Evolutionary conservation across 1,284 basidiomycete species (phyloP), one percentile per base, ranked within the genome.

Genomic region (Heterobasidion annosum): DNA sequence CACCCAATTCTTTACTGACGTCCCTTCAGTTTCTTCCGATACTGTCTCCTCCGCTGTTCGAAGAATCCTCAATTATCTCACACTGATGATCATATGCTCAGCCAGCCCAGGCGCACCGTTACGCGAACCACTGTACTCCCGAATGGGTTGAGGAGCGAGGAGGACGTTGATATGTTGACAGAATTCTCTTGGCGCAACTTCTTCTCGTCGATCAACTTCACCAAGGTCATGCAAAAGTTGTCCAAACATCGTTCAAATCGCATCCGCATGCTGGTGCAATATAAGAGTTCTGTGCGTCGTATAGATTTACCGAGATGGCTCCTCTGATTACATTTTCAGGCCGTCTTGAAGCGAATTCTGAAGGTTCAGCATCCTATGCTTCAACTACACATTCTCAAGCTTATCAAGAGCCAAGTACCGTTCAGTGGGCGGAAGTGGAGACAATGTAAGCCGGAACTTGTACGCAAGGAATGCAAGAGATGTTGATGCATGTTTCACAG

Each of bases 171-270:
- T 64, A 76, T 97, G 64, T 78, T 98, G 54, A 89, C 86, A 16
- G 93, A 98, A 50, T 99, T 92, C 69, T 97, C 93, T 4, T 99
- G 96, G 94, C 77, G 97, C 54, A 99, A 99, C 72, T 98, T 99
- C 70, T 99, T 98, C 71, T 84, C 93, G 8, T 86, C 88, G n/a
- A 96, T 98, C 72, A 98, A 98, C 69, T 98, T 98, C 67, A 91
- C 96, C 32, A 94, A 94, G 67, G 92, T 99, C 60, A 87, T 99
- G 81, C 97, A 99, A 68, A 98, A 98, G 72, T 70, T 99, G 59
- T 96, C 94, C 1, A 99, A 99, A 71, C 85, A 90, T 61, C 87
- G 94, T 45, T 91, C 92, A 8, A 94, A 98, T 68, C 81, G 97
- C 19, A 97, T 99, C 59, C 86, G 92, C 74, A 88, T 99, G 79